Percentiles rank a stretch among this genome's conserved stretches.
Evolutionary conservation across 345 rosid genomes (phyloP).

Genomic region (Citrus australasica): DNA sequence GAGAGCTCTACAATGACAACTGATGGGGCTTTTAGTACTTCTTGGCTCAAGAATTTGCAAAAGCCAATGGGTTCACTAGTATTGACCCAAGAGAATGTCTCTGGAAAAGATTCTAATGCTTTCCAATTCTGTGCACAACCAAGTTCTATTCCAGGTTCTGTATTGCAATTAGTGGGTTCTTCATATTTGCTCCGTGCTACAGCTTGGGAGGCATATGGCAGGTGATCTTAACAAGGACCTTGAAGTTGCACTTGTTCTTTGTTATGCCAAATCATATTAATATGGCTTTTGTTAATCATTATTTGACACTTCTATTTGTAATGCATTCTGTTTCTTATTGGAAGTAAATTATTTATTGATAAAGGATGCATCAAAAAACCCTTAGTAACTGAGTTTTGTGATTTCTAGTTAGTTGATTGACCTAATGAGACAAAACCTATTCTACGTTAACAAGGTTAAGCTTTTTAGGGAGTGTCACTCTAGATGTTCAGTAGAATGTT

Average conservation of each 20-base stretch:
- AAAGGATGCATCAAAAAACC: background rate
- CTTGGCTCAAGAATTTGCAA: slow-evolving; percentile 78
- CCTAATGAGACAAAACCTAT: background rate
- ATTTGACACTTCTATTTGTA: background rate
- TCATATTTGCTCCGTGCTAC: slow-evolving; percentile 88
- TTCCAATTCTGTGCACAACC: slow-evolving; percentile 63
- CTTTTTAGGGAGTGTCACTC: background rate
- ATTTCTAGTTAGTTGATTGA: background rate
- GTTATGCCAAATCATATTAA: background rate
- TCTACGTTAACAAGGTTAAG: background rate
- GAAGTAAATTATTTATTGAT: background rate
- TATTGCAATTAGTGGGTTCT: slow-evolving; percentile 79
- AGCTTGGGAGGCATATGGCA: slow-evolving; percentile 97
- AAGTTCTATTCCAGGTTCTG: slow-evolving; percentile 82
- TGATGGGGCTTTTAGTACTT: slow-evolving; percentile 75
- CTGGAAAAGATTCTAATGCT: slow-evolving; percentile 44
- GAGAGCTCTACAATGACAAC: slow-evolving; percentile 61
- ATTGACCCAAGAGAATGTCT: slow-evolving; percentile 49
- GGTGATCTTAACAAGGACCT: slow-evolving; percentile 42
- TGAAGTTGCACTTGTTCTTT: background rate
- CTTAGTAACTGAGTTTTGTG: background rate
- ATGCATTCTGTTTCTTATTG: background rate
- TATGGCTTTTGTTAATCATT: slow-evolving; percentile 6
- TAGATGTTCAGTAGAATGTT: background rate
- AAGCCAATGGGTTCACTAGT: slow-evolving; percentile 54